Evolutionary conservation across 371 early-diverging fungal species (phyloP).

Genomic region (Mucor velutinosus): DNA sequence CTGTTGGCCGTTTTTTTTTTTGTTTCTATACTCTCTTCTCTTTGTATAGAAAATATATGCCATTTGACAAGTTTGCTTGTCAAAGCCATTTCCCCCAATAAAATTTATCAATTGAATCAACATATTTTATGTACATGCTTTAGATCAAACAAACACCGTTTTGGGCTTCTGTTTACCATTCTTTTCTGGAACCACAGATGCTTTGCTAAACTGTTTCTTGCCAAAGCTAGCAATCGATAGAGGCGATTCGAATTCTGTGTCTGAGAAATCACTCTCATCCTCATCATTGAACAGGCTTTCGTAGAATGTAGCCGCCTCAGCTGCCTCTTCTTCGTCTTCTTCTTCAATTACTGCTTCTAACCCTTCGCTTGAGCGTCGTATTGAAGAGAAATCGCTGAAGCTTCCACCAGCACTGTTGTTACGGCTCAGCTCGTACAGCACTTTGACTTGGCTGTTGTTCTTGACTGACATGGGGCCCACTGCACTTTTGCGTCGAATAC

Average conservation of each 20-base stretch:
- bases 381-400: slow-evolving; percentile 12
- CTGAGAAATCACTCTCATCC: not conserved
- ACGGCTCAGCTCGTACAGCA: slow-evolving; percentile 21
- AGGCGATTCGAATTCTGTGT: not conserved
- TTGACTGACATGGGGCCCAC: not conserved
- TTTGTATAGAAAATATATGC: too few relatives aligned
- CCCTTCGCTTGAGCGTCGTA: slow-evolving; percentile 27
- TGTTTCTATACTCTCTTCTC: too few relatives aligned
- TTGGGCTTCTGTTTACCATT: slow-evolving; percentile 11
- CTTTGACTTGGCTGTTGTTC: not conserved
- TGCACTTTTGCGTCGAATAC: not conserved
- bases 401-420: not conserved
- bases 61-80: too few relatives aligned
- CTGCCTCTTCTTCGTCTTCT: slow-evolving; percentile 23
- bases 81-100: too few relatives aligned
- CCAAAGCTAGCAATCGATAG: slow-evolving; percentile 3
- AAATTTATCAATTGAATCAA: too few relatives aligned
- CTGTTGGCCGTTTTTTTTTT: too few relatives aligned
- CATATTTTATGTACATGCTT: not conserved
- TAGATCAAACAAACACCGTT: slow-evolving; percentile 21
- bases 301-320: not conserved
- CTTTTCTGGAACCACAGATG: not conserved
- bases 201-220: not conserved
- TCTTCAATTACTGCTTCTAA: slow-evolving; percentile 38
- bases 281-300: slow-evolving; percentile 23